Conservation (phyloP, 768 basidiomycete genomes). For the Suillus sp. region DNA sequence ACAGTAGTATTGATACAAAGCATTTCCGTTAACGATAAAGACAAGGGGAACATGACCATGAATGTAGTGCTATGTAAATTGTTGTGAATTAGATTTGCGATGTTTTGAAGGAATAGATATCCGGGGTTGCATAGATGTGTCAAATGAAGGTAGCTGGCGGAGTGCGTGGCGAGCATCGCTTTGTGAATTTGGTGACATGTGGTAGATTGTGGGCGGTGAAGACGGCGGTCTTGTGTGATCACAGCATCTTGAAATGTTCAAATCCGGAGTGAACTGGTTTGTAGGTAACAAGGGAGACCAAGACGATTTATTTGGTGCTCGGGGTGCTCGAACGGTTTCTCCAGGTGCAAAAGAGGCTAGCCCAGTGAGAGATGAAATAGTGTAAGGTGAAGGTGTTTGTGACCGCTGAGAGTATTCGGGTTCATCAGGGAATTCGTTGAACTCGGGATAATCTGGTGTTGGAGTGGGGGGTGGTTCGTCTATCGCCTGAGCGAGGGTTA, state of each 20-base stretch:
- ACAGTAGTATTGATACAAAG: slow-evolving; percentile 18
- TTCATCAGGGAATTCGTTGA: slow-evolving; percentile 18
- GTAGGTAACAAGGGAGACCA: slow-evolving; percentile 29
- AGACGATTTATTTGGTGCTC: slow-evolving; percentile 16
- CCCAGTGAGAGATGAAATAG: slow-evolving; percentile 41
- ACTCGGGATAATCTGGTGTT: slow-evolving; percentile 25
- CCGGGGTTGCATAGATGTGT: slow-evolving; percentile 6
- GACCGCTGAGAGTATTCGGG: slow-evolving; percentile 15
- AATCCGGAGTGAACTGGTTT: slow-evolving; percentile 24
- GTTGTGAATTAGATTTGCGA: background rate
- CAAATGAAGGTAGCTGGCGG: slow-evolving; percentile 15
- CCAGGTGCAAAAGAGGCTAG: slow-evolving; percentile 37
- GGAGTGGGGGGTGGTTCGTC: slow-evolving; percentile 32
- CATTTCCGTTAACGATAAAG: slow-evolving; percentile 9
- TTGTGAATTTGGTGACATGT: background rate
- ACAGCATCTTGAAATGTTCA: slow-evolving; percentile 19
- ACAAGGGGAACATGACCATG: background rate
- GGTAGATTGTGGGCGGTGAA: slow-evolving; percentile 7
- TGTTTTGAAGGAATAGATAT: slow-evolving; percentile 4
- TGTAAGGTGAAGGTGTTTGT: slow-evolving; percentile 23
- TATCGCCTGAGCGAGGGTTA: slow-evolving; percentile 16
- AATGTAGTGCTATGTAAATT: background rate
- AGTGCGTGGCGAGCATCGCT: slow-evolving; percentile 12
- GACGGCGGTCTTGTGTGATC: background rate
- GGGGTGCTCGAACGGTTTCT: slow-evolving; percentile 44